Base-by-base conservation (phyloP, 2,329 filamentous ascomycete genomes). In the Cladosporium sp. region DNA sequence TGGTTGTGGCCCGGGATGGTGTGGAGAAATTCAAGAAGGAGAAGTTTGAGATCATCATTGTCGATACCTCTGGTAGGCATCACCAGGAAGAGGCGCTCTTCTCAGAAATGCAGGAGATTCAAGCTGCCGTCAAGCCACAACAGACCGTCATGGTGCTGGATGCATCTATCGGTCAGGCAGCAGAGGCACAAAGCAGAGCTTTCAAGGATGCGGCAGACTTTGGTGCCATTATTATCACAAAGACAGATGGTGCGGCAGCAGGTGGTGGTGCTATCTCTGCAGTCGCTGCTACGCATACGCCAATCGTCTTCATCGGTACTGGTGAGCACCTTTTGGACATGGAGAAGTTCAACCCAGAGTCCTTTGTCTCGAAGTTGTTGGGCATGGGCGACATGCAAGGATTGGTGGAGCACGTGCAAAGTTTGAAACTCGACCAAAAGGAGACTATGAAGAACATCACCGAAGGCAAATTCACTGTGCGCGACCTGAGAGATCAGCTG, bases 11-110 rank as follows among this genome's bases (percentile, higher is more conserved):
- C 0, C 87, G 88, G n/a, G 93, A 97, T 72, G 95, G 95, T 80
- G 95, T 99, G 35, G 93, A 97, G 56, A 96, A 98, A 80, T 99
- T 99, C 84, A 97, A 97, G 83, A 98, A 97, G 83, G 95, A 99
- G 82, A 87, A 89, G 57, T 99, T 99, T 76, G 95, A 99, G 79
- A 89, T 99, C 71, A 99, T 99, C 74, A 98, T 99, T 68, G 95
- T 99, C 64, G 95, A 99, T 81, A 99, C 95, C 0, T 96, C 92
- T 56, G 95, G 95, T 78, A 86, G 95, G 71, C 95, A 99, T 81
- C 88, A 93, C 75, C 95, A 99, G 76, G 95, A 99, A 79, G 89
- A 92, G 74, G 93, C 96, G 12, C 84, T 99, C 4, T 99, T 99
- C 80, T 91, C 93, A 69, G 95, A 99, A 79, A 99, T 99, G 95